These are phyloP conservation scores for Xylaria sp. DNA, from an alignment of 2,329 filamentous ascomycete genomes.

Conservation along the genomic window DNA sequence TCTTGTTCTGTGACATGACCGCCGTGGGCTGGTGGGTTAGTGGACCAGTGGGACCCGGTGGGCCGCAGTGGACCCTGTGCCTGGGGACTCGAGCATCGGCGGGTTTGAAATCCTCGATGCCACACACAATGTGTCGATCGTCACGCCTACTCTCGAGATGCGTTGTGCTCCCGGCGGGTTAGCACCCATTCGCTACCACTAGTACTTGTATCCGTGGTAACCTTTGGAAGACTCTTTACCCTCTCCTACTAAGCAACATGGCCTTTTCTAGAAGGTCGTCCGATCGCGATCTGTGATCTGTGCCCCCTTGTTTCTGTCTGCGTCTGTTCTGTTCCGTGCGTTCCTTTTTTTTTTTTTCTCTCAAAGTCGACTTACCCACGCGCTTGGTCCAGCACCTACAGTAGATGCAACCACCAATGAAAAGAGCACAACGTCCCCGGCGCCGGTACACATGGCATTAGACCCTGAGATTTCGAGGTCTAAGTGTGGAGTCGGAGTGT, in stretches of 20 bases:
- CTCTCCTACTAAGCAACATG: background rate
- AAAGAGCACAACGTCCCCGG: background rate
- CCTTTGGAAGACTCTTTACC: background rate
- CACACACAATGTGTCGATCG: constrained; percentile 34
- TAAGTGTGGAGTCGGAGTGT: background rate
- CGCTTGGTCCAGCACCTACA: background rate
- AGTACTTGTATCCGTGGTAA: background rate
- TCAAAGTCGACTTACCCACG: background rate
- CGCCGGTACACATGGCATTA: constrained; percentile 6
- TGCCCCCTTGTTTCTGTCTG: background rate
- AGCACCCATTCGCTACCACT: background rate
- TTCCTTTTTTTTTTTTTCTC: background rate
- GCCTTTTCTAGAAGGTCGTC: constrained; percentile 8
- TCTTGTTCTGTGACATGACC: no score
- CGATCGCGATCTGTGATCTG: constrained; percentile 8
- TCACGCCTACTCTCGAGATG: constrained; percentile 13
- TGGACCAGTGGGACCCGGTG: constrained; percentile 14
- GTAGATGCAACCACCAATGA: constrained; percentile 21
- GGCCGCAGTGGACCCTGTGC: constrained; percentile 20
- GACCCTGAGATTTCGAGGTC: constrained; percentile 12
- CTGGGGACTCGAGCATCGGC: constrained; percentile 16
- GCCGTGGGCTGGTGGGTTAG: no score
- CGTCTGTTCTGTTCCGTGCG: background rate
- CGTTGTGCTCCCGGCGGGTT: background rate
- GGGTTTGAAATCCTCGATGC: constrained; percentile 30